Conservation (phyloP, 331 rosid genomes). For the Acacia concinna region DNA sequence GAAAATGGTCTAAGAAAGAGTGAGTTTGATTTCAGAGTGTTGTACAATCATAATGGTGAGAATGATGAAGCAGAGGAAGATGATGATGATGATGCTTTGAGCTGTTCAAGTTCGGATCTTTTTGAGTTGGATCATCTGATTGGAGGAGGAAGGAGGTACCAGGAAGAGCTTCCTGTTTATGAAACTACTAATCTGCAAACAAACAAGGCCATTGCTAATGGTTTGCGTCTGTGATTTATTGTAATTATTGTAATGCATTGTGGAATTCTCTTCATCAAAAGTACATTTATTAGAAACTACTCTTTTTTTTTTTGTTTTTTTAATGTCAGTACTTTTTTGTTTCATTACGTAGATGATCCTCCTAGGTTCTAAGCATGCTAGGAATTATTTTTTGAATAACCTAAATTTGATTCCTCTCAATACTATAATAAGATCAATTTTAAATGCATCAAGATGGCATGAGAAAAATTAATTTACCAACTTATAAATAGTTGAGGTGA, state of each 20-base stretch:
- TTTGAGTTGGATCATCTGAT: constrained; percentile 65
- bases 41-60: constrained; percentile 30
- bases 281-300: not conserved
- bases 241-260: constrained; percentile 29
- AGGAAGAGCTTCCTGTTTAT: constrained; percentile 70
- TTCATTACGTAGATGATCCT: not conserved
- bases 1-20: not conserved
- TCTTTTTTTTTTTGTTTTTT: not conserved
- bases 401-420: not conserved
- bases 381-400: not conserved
- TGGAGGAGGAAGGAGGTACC: constrained; percentile 52
- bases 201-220: constrained; percentile 64
- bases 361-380: constrained; percentile 8
- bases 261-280: not conserved
- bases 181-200: constrained; percentile 60
- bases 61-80: constrained; percentile 29
- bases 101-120: constrained; percentile 67
- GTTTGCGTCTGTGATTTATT: constrained; percentile 43
- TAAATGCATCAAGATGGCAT: not conserved
- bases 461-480: too few relatives aligned
- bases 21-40: constrained; percentile 26
- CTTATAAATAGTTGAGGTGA: too few relatives aligned
- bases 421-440: not conserved
- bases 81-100: constrained; percentile 49
- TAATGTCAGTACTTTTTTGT: not conserved